Evolutionary conservation across 1,139 yeast genomes (phyloP).

Genomic region (Zygoascus meyerae): DNA sequence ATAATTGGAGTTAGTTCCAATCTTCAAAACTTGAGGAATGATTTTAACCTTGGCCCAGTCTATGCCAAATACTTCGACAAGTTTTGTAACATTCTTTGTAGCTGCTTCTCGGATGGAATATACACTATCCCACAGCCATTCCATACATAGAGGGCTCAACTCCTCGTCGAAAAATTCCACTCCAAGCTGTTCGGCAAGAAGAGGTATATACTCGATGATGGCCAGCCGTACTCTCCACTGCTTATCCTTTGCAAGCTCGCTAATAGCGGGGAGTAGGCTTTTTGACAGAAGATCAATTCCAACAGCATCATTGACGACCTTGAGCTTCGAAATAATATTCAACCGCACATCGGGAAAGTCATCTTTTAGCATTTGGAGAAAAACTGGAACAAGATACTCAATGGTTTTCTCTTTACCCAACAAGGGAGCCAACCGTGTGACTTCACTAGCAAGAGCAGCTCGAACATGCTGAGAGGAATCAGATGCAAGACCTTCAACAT

Average conservation of each 20-base stretch:
- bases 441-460: slow-evolving; percentile 82
- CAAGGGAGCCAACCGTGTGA: slow-evolving; percentile 81
- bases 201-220: slow-evolving; percentile 92
- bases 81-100: slow-evolving; percentile 69
- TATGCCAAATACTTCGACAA: slow-evolving; percentile 84
- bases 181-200: slow-evolving; percentile 93
- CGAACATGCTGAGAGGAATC: slow-evolving; percentile 93
- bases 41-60: slow-evolving; percentile 89
- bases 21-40: slow-evolving; percentile 62
- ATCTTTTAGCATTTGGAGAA: slow-evolving; percentile 90
- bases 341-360: slow-evolving; percentile 95
- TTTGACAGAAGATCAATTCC: slow-evolving; percentile 86
- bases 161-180: slow-evolving; percentile 90
- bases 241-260: slow-evolving; percentile 91
- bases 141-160: slow-evolving; percentile 81
- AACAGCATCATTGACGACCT: slow-evolving; percentile 87
- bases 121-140: slow-evolving; percentile 98
- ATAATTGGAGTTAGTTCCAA: slow-evolving; percentile 56
- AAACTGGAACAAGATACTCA: slow-evolving; percentile 77
- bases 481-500: slow-evolving; percentile 74
- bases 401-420: slow-evolving; percentile 82
- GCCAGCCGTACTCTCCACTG: slow-evolving; percentile 98
- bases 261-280: slow-evolving; percentile 87
- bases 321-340: slow-evolving; percentile 86
- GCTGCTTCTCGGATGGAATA: slow-evolving; percentile 97